Base-by-base conservation (phyloP, 2,329 filamentous ascomycete genomes). In the Cladophialophora carrionii region DNA sequence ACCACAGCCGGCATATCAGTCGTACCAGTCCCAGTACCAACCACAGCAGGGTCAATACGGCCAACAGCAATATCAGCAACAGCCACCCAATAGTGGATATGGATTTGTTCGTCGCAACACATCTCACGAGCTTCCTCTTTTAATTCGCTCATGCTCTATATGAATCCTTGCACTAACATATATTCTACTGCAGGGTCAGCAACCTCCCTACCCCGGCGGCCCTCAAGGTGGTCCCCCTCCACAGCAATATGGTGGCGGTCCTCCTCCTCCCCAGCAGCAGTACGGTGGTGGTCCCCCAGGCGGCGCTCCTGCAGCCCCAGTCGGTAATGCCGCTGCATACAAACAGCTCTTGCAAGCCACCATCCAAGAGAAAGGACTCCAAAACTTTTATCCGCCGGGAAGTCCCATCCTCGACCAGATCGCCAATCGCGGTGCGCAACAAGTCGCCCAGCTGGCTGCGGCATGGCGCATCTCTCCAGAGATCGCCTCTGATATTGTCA, bases 401-500 rank as follows among this genome's bases (percentile, higher is more conserved):
- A 82, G 80, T 57, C 82, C 80, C 2, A 72, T 76, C 26, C 72
- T 84, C 24, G 81, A 84, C 62, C 80, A 82, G 67, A 83, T 85
- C 61, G 83, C 83, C 4, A 74, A 78, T 43, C 78, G 78, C 48
- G 83, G 83, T 14, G 75, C 78, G 3, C 73, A 76, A 57, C 82
- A 84, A 72, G 79, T 88, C 69, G 82, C 83, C 65, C 81, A 81
- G 65, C 76, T 88, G 54, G 84, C 84, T 63, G 78, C 82, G 66
- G 80, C 83, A 68, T 87, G 85, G 83, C 78, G 79, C 62, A 80
- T 88, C 56, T 81, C 81, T 7, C 80, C 80, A 68, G 86, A 88
- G 75, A 83, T 88, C 64, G 86, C 84, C 53, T 85, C 83, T 62
- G 86, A 88, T 73, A 82, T 88, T 64, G 84, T 87, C 72, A 86